Evolutionary conservation across 495 filamentous ascomycete species (phyloP).

Genomic region (Talaromyces liani): DNA sequence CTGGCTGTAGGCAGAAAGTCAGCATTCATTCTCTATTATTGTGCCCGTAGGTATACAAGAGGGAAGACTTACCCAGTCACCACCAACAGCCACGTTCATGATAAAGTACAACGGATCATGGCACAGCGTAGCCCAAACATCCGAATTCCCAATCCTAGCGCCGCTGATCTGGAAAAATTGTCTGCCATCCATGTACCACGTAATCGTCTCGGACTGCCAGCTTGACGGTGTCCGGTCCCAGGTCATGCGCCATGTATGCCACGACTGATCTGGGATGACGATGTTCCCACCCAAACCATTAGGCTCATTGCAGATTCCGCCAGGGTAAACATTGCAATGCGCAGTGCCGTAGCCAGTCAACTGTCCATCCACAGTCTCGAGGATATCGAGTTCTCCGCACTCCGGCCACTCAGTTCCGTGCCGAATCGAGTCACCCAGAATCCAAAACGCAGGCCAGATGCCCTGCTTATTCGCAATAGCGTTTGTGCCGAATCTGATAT

Average conservation of each 20-base stretch:
- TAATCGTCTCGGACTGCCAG: slow-evolving; percentile 8
- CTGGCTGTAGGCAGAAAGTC: background rate
- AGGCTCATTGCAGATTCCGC: slow-evolving; percentile 9
- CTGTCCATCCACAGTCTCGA: slow-evolving; percentile 5
- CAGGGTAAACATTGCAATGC: slow-evolving; percentile 7
- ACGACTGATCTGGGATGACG: slow-evolving; percentile 4
- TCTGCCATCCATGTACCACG: slow-evolving; percentile 7
- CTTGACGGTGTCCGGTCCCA: slow-evolving; percentile 4
- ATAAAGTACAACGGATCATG: slow-evolving; percentile 9
- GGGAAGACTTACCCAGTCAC: slow-evolving; percentile 4
- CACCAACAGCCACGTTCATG: slow-evolving; percentile 8
- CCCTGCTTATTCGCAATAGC: slow-evolving; percentile 3
- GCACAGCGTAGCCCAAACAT: slow-evolving; percentile 6
- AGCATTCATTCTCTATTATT: background rate
- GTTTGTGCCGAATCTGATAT: slow-evolving; percentile 8
- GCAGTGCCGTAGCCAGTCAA: slow-evolving; percentile 9
- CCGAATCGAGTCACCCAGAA: slow-evolving; percentile 2
- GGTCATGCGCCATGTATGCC: slow-evolving; percentile 10
- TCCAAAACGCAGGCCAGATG: slow-evolving; percentile 8
- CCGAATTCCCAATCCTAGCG: background rate
- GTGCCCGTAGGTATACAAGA: background rate
- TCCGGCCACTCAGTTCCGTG: slow-evolving; percentile 3
- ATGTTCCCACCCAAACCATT: slow-evolving; percentile 2
- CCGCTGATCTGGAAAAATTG: slow-evolving; percentile 6
- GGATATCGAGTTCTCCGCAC: slow-evolving; percentile 8